Conservation (phyloP, 2,329 filamentous ascomycete species). For the Fusarium sp. region DNA sequence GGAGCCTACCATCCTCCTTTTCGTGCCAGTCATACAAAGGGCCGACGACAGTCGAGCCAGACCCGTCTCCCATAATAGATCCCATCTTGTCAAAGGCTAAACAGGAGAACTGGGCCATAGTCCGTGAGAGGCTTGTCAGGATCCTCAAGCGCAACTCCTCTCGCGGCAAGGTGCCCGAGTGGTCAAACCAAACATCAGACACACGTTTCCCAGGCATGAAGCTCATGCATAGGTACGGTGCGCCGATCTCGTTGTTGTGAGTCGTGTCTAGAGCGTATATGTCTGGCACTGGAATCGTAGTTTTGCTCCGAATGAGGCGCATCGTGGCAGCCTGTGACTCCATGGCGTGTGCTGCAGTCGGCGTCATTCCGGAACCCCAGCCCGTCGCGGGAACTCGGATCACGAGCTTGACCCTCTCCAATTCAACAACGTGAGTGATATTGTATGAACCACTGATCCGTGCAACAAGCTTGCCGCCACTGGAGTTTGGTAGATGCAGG, state of each 20-base stretch:
- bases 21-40: not conserved
- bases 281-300: constrained; percentile 1
- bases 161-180: not conserved
- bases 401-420: constrained; percentile 13
- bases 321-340: constrained; percentile 22
- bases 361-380: constrained; percentile 25
- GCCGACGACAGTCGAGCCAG: not conserved
- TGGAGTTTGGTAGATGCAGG: too few species aligned
- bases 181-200: constrained; percentile 7
- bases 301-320: constrained; percentile 9
- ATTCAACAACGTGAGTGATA: constrained; percentile 6
- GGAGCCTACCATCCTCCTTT: not conserved
- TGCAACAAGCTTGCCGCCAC: not conserved
- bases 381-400: constrained; percentile 22
- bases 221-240: constrained; percentile 10
- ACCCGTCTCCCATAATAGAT: not conserved
- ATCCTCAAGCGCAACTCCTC: constrained; percentile 5
- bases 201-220: constrained; percentile 2
- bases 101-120: constrained; percentile 1
- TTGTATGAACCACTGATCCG: constrained; percentile 6
- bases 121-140: not conserved
- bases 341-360: constrained; percentile 17
- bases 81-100: constrained; percentile 1
- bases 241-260: constrained; percentile 5
- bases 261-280: constrained; percentile 5